Base-by-base conservation (phyloP, 116 monocot species). In the Trichopus zeylanicus region DNA sequence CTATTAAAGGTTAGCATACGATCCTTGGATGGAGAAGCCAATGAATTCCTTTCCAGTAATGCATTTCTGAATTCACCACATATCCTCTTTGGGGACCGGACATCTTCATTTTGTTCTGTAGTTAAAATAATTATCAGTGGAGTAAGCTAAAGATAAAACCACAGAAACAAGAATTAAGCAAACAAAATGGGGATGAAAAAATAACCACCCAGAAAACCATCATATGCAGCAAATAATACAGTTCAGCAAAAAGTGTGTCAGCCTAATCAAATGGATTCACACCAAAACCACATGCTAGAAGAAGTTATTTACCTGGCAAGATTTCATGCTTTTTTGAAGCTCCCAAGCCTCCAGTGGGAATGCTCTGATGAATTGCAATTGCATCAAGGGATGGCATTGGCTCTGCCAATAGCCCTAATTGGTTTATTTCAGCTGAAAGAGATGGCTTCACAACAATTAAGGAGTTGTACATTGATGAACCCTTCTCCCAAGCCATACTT, bases 311-410 rank as follows among this genome's bases (percentile, higher is more conserved):
- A 86, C 89, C 89, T 73, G 73, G 68, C 25, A 61, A 86, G 57
- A 54, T 67, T 47, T 68, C 77, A 33, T 18, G 66, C 72, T 76
- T 95, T 52, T 37, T 37, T 34, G 56, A 65, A 48, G 75, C 57
- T 33, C 70, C 59, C 23, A 75, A 69, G 48, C 73, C 61, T 30
- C 55, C 59, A 75, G 46, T 33, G 6, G 70, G 48, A 42, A 87
- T 75, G 38, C 73, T 79, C 32, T 84, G 71, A 46, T 63, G 74
- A 55, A 75, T 58, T 29, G 70, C 73, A 58, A 98, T 88, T 48
- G 85, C 74, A 82, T 98, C 98, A 47, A 98, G 88, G 7, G 98
- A 98, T 55, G 75, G 98, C 82, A 98, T 85, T 20, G 98, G 91
- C 42, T 98, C 98, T 48, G 91, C 98, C 57, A 98, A 64, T 31